Percentiles rank a stretch among this genome's conserved stretches.
Evolutionary conservation across 805 yeast species (phyloP).

Genomic region (Kluyveromyces siamensis): DNA sequence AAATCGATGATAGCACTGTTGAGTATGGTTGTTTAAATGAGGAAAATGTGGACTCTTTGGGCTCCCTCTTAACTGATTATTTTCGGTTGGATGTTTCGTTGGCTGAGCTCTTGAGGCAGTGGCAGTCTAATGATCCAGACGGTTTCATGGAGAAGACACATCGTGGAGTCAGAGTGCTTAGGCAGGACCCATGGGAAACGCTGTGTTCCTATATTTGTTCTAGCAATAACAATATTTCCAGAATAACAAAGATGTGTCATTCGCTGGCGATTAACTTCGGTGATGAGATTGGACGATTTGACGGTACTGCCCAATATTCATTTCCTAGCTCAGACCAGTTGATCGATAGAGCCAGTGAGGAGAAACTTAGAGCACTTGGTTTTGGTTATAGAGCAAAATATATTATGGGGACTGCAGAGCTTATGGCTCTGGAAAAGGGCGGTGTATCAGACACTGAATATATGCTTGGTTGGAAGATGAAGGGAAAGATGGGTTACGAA

Average conservation of each 20-base stretch:
- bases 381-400: constrained; percentile 93
- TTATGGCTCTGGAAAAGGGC: constrained; percentile 33
- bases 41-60: constrained; percentile 25
- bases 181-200: constrained; percentile 98
- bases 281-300: constrained; percentile 40
- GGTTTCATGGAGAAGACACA: constrained; percentile 31
- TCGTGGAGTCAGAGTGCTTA: constrained; percentile 70
- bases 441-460: constrained; percentile 25
- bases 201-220: constrained; percentile 86
- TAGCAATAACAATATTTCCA: constrained; percentile 88
- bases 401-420: constrained; percentile 65
- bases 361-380: constrained; percentile 34
- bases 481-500: constrained; percentile 35
- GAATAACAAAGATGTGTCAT: constrained; percentile 91
- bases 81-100: constrained; percentile 58
- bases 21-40: constrained; percentile 41
- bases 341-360: constrained; percentile 34
- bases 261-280: constrained; percentile 68
- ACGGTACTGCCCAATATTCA: constrained; percentile 50
- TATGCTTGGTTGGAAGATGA: constrained; percentile 26
- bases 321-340: constrained; percentile 65
- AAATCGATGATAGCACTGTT: constrained; percentile 38
- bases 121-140: constrained; percentile 49
- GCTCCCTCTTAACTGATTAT: constrained; percentile 49
- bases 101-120: constrained; percentile 42